Conservation (phyloP, 768 basidiomycete genomes). For the Termitomyces sp. region DNA sequence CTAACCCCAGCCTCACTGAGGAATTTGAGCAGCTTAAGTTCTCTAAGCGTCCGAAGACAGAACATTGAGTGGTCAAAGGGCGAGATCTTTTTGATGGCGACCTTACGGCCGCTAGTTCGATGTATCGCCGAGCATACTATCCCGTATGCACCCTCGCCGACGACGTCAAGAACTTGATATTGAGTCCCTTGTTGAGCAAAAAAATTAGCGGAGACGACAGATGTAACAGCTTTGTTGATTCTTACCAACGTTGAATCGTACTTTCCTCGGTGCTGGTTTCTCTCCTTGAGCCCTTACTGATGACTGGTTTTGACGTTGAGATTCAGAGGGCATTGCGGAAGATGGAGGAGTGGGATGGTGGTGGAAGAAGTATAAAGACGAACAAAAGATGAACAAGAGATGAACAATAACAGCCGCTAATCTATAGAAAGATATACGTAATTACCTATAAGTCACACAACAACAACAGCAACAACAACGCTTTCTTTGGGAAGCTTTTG, state of each 20-base stretch:
- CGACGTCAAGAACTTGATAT: constrained; percentile 82
- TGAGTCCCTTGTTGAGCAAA: constrained; percentile 47
- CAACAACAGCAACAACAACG: constrained; percentile 15
- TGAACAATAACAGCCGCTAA: constrained; percentile 8
- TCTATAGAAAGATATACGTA: constrained; percentile 14
- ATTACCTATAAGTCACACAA: constrained; percentile 2
- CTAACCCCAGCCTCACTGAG: constrained; percentile 83
- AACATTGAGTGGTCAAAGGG: constrained; percentile 97
- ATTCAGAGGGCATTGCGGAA: constrained; percentile 25
- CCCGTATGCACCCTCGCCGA: constrained; percentile 91
- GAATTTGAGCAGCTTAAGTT: constrained; percentile 80
- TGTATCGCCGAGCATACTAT: constrained; percentile 94
- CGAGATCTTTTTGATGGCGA: constrained; percentile 95
- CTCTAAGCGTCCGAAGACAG: constrained; percentile 84
- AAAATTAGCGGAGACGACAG: constrained; percentile 5
- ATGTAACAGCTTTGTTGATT: constrained; percentile 1
- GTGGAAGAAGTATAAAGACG: constrained; percentile 13
- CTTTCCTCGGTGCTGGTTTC: constrained; percentile 64
- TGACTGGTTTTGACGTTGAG: constrained; percentile 21
- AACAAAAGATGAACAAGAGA: constrained; percentile 13
- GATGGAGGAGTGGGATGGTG: constrained; percentile 10
- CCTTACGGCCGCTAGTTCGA: constrained; percentile 79
- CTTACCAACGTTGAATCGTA: constrained; percentile 82
- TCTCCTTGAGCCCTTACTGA: constrained; percentile 26
- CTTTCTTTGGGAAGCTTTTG: constrained; percentile 11